phyloP scores from a whole-genome alignment of 2,329 filamentous ascomycete genomes.

The Colletotrichum sp. region DNA sequence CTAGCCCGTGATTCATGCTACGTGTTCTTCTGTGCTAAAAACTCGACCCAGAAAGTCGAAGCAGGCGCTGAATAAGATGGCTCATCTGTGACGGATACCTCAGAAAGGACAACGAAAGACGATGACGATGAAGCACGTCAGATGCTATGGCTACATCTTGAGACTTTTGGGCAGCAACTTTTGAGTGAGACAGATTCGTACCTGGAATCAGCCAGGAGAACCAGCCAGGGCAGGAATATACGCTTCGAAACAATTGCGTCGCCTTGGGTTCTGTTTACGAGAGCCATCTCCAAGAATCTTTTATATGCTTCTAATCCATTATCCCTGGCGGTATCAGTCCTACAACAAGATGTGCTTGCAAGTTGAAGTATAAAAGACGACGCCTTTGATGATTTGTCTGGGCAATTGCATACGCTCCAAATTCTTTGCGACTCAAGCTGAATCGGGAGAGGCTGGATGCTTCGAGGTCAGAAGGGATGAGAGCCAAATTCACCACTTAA shows the following conservation, averaged over 20 bases:
- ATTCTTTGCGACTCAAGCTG: too few relatives aligned
- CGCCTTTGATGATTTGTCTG: neutral
- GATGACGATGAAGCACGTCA: accelerated
- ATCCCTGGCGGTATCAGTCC: neutral
- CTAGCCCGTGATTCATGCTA: neutral
- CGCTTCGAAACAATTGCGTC: neutral
- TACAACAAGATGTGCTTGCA: neutral
- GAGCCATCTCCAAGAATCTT: neutral
- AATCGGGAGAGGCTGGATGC: too few relatives aligned
- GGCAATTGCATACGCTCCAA: neutral
- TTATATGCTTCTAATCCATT: neutral
- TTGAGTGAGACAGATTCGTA: accelerated
- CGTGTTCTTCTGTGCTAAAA: neutral
- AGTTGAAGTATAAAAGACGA: neutral
- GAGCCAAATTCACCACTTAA: accelerated
- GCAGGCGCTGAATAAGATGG: neutral
- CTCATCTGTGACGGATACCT: neutral
- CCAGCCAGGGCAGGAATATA: too few relatives aligned
- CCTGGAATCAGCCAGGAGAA: neutral
- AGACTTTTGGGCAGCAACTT: neutral
- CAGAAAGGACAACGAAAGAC: accelerated
- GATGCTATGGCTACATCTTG: accelerated
- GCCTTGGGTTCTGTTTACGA: neutral
- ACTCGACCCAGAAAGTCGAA: neutral
- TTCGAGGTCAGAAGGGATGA: neutral